Evolutionary conservation across 2,329 filamentous ascomycete genomes (phyloP).

Genomic region (Fusarium scirpi): DNA sequence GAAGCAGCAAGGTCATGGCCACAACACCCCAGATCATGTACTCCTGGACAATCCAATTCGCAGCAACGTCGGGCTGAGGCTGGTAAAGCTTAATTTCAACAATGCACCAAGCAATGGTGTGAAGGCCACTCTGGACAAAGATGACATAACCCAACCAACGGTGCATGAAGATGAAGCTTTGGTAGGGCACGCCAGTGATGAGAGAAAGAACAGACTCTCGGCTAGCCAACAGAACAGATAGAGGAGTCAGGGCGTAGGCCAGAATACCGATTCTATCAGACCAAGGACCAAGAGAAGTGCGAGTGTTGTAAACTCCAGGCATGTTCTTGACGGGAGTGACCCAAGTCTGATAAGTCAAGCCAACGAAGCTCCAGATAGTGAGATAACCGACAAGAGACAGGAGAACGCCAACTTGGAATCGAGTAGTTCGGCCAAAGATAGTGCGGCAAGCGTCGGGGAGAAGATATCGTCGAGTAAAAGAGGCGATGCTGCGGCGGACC

Average conservation of each 20-base stretch:
- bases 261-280: constrained; percentile 76
- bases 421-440: constrained; percentile 75
- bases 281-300: constrained; percentile 74
- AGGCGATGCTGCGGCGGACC: constrained; percentile 54
- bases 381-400: constrained; percentile 70
- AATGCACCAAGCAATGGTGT: constrained; percentile 78
- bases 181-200: constrained; percentile 79
- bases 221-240: constrained; percentile 74
- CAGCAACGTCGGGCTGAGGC: constrained; percentile 72
- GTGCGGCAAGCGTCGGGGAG: constrained; percentile 68
- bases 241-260: constrained; percentile 79
- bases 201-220: constrained; percentile 77
- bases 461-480: constrained; percentile 63
- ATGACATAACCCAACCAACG: constrained; percentile 82
- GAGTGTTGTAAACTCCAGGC: constrained; percentile 70
- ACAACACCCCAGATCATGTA: constrained; percentile 82
- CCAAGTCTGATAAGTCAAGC: constrained; percentile 76
- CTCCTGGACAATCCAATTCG: constrained; percentile 68
- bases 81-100: constrained; percentile 76
- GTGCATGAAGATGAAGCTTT: constrained; percentile 82
- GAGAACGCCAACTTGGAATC: constrained; percentile 74
- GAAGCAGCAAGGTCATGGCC: constrained; percentile 72
- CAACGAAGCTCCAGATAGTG: constrained; percentile 75
- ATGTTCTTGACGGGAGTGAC: constrained; percentile 73
- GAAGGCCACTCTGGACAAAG: constrained; percentile 73